Evolutionary conservation across 768 basidiomycete genomes (phyloP).

Genomic region (Agrocybe pediades): DNA sequence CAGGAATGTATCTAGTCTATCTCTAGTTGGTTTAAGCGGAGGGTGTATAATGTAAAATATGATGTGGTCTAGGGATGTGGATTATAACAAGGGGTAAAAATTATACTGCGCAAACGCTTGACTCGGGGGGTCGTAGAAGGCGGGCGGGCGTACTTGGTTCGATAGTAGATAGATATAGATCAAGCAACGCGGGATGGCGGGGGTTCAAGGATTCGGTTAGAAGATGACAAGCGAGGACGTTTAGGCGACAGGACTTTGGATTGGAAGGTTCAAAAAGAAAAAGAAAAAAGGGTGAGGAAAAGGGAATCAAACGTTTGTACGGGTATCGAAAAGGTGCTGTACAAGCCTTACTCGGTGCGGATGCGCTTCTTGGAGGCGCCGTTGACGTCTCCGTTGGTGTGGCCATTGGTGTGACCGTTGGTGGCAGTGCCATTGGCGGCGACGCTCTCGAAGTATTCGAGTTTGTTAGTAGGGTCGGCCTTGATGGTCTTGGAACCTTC

Average conservation of each 20-base stretch:
- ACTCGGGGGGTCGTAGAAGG: too few relatives aligned
- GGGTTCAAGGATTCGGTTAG: not conserved
- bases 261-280: not conserved
- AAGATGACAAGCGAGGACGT: not conserved
- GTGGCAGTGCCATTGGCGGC: constrained; percentile 30
- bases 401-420: constrained; percentile 41
- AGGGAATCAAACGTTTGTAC: not conserved
- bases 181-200: too few relatives aligned
- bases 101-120: too few relatives aligned
- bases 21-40: too few relatives aligned
- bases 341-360: constrained; percentile 45
- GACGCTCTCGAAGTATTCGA: constrained; percentile 65
- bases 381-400: constrained; percentile 23
- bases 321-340: not conserved
- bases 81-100: too few relatives aligned
- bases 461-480: constrained; percentile 67
- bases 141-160: too few relatives aligned
- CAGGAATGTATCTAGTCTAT: too few relatives aligned
- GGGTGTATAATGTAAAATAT: too few relatives aligned
- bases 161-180: too few relatives aligned
- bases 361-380: constrained; percentile 54
- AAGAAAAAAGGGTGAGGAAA: not conserved
- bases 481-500: constrained; percentile 84
- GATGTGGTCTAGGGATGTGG: too few relatives aligned
- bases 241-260: not conserved